Percentiles rank a stretch among this genome's conserved stretches.
These are phyloP conservation scores for Paragyromitra xinjiangensis DNA, from an alignment of 495 filamentous ascomycete genomes.

Conservation along the genomic window DNA sequence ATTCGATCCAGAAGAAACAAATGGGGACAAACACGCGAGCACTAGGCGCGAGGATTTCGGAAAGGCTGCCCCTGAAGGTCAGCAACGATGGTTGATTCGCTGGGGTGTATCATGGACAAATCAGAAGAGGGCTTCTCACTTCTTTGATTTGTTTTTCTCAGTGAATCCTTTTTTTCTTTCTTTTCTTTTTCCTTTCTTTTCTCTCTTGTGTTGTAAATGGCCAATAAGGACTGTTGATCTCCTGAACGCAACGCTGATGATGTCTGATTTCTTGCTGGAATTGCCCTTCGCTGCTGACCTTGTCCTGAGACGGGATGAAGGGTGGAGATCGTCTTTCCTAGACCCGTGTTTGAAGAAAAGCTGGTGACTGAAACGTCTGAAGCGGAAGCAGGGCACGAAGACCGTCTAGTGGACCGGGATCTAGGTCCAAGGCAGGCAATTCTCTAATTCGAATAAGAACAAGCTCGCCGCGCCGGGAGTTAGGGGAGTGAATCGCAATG, in stretches of 20 bases:
- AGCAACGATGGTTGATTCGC: constrained; percentile 51
- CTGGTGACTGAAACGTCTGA: constrained; percentile 43
- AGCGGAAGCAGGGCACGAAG: constrained; percentile 27
- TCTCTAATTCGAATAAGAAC: constrained; percentile 20
- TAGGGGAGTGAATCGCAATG: background rate
- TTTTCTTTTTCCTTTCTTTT: constrained; percentile 13
- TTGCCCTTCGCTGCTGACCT: constrained; percentile 8
- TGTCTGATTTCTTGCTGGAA: constrained; percentile 1
- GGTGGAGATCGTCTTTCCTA: constrained; percentile 21
- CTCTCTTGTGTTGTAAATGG: constrained; percentile 13
- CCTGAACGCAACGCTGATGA: constrained; percentile 8
- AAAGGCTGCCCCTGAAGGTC: constrained; percentile 50
- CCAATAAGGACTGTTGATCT: constrained; percentile 26
- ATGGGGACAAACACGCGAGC: constrained; percentile 42
- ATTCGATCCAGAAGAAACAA: constrained; percentile 51
- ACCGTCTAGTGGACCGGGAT: constrained; percentile 15
- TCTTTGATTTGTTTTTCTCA: constrained; percentile 36
- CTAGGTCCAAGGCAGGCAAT: constrained; percentile 30
- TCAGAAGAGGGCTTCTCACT: constrained; percentile 28
- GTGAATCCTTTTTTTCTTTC: constrained; percentile 11
- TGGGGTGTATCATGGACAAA: constrained; percentile 19
- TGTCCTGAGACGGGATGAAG: constrained; percentile 26
- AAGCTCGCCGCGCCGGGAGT: constrained; percentile 23
- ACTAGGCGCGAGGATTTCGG: constrained; percentile 38
- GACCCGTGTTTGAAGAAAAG: constrained; percentile 8